Base-by-base conservation (phyloP, 2,329 filamentous ascomycete species). In the Aspergillus ruber region DNA sequence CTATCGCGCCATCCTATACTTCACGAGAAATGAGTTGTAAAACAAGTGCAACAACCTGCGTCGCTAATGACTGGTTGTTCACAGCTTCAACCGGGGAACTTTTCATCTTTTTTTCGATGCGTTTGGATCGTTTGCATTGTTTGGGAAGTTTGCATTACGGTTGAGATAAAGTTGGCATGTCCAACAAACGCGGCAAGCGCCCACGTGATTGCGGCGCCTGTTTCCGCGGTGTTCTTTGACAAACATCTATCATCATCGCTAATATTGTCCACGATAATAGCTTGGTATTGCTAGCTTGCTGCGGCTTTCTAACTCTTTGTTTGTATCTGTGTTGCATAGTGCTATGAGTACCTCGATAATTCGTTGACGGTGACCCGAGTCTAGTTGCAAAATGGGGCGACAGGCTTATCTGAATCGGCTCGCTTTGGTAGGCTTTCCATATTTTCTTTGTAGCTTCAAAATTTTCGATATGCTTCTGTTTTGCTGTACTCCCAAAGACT, bases 371-470 rank as follows among this genome's bases (percentile, higher is more conserved):
- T 42, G 39, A 25, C n/a, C 13, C 17, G 25, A 12, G 15, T 20
- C 8, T 21, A 33, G 45, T 49, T 25, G 27, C 46, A 50, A 53
- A 42, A 73, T 74, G 72, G 72, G 71, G 50, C 66, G 71, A 55
- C 69, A 69, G 51, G 68, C 69, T 51, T 73, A 72, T 57, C 57
- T 73, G 56, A 70, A 67, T 49, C 60, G 71, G 51, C 64, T 74
- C 48, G 72, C 70, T 57, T 55, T 74, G 70, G 71, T 74, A 72
- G 61, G 69, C 54, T 52, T 48, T 38, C 39, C 46, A 44, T 18
- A 17, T 23, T 35, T 39, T 35, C 15, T 21, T 7, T 44, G 25
- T 38, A 40, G 13, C 33, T 46, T 42, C 23, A 25, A 17, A 18
- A 6, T 17, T 10, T 8, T 23, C 20, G 12, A 41, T 21, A 3